These are phyloP conservation scores for Phaeosphaeriaceae sp. DNA, from an alignment of 2,329 filamentous ascomycete genomes.

Conservation along the genomic window DNA sequence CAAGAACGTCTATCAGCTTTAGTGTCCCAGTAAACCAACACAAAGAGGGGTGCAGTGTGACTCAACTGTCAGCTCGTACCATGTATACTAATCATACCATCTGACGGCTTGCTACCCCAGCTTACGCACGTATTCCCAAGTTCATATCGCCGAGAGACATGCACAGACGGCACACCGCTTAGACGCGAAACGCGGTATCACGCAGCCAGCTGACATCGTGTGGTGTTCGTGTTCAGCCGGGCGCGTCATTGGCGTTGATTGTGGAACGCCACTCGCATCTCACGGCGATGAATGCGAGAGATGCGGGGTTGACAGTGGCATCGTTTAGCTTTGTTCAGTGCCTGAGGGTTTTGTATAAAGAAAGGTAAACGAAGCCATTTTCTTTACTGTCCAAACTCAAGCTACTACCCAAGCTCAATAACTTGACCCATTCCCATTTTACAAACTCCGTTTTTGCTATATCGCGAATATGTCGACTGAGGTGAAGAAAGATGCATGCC, in stretches of 20 bases:
- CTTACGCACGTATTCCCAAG: background rate
- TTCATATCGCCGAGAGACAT: background rate
- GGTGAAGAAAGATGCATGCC: background rate
- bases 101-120: background rate
- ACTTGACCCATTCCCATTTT: background rate
- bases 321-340: too few relatives aligned
- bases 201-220: constrained; percentile 1
- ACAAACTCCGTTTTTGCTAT: background rate
- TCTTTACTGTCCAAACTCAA: too few relatives aligned
- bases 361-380: too few relatives aligned
- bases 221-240: background rate
- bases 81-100: background rate
- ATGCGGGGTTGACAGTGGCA: background rate
- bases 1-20: too few relatives aligned
- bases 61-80: background rate
- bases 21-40: too few relatives aligned
- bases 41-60: too few relatives aligned
- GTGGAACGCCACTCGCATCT: background rate
- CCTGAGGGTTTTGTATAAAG: too few relatives aligned
- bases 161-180: background rate
- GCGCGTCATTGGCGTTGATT: background rate
- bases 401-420: background rate
- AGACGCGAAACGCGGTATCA: background rate
- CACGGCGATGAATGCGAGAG: background rate
- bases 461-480: constrained; percentile 14